Evolutionary conservation across 169 alveolate species (phyloP), one percentile per base, ranked within the genome.

Genomic region (Cryptosporidium felis): DNA sequence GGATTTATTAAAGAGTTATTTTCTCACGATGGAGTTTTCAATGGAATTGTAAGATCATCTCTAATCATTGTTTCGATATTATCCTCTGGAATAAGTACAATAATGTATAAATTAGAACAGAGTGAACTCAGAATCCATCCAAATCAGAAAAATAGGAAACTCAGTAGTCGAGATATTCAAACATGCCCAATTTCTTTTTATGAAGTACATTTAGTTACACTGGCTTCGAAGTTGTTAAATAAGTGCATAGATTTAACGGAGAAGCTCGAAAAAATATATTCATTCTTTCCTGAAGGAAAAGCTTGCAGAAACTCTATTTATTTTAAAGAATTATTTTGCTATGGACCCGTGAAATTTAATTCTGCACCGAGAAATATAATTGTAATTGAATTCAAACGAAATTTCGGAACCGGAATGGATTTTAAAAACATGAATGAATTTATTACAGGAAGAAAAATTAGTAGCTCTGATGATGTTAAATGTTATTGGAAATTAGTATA

Each of bases 401-500:
- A 63, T 63, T 8, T 8, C 36, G 26, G 5, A 23, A 28, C 26
- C 10, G 61, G 61, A 1, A 3, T 42, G 9, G 28, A 42, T 41
- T 8, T 18, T 8, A 18, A 42, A 28, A 5, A 44, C 16, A 6
- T 30, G 8, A 61, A 38, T 30, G 16, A 16, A 38, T 9, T 34
- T 61, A 8, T 9, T 14, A 23, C 34, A 12, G 5, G 61, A 1
- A 23, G 6, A 23, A 1, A 6, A 63, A 63, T 38, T 42, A 0
- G 61, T 23, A 21, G 45, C n/a, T 26, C 3, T 10, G 42, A 10
- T 44, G 16, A 40, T 26, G 21, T 5, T 9, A 63, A 63, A 45
- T 63, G 46, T 21, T 63, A 38, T 28, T 63, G 80, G 80, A 40
- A 45, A 2, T 16, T 62, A 16, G 60, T 81, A 26, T 14, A 62